Conservation (phyloP, 768 basidiomycete genomes). For the Tylopilus sp. region DNA sequence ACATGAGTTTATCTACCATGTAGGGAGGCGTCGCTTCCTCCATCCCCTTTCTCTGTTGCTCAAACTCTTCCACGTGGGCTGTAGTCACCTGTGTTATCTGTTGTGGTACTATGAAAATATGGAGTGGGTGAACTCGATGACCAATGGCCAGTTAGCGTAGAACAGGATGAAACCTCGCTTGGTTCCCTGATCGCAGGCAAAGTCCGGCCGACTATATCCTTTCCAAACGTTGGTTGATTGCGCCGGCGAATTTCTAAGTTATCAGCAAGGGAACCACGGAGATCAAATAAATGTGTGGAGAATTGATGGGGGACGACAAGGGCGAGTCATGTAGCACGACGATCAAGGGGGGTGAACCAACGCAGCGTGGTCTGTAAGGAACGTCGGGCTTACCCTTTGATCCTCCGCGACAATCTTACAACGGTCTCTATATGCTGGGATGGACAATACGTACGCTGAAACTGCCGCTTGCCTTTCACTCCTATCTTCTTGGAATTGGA, state of each 20-base stretch:
- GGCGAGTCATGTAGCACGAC: too few species aligned
- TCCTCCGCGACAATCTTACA: conserved; percentile 7
- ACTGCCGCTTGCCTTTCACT: too few species aligned
- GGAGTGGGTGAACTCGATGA: not conserved
- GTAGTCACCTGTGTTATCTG: conserved; percentile 9
- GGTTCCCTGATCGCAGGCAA: conserved; percentile 10
- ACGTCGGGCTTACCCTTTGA: conserved; percentile 4
- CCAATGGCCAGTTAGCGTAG: not conserved
- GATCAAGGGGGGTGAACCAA: too few species aligned
- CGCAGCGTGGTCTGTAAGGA: too few species aligned
- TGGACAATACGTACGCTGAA: too few species aligned
- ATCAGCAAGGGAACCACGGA: not conserved
- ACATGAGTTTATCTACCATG: conserved; percentile 10
- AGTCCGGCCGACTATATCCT: conserved; percentile 13
- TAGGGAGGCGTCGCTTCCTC: conserved; percentile 7
- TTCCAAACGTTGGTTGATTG: conserved; percentile 14
- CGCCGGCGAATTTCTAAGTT: conserved; percentile 10
- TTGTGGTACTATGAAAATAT: conserved; percentile 7
- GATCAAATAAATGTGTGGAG: not conserved
- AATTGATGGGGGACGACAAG: not conserved
- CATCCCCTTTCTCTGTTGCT: not conserved
- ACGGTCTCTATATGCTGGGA: too few species aligned
- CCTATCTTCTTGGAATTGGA: conserved; percentile 13
- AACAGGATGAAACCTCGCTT: not conserved
- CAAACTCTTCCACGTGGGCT: conserved; percentile 13